A percentile compares a stretch with the other conserved stretches of the same genome.
These are phyloP conservation scores for Mycena albidolilacea DNA, from an alignment of 768 basidiomycete genomes.

Conservation along the genomic window DNA sequence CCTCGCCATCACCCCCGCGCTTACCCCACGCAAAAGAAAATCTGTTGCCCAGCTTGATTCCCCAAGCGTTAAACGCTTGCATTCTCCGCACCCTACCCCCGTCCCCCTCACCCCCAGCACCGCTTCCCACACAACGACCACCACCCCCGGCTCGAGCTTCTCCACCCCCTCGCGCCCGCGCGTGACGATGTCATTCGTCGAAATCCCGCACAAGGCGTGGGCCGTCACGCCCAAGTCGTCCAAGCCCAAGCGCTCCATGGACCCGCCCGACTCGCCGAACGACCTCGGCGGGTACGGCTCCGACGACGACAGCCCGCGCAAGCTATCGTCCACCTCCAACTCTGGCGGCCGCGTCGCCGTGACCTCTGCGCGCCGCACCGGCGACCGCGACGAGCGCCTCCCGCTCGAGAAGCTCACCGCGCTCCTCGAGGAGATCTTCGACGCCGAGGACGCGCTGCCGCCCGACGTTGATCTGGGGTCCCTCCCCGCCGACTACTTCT, in stretches of 20 bases:
- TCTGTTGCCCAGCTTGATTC: slow-evolving; percentile 70
- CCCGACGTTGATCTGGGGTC: slow-evolving; percentile 66
- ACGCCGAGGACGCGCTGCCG: slow-evolving; percentile 81
- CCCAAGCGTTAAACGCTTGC: slow-evolving; percentile 74
- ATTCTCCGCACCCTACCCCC: slow-evolving; percentile 48
- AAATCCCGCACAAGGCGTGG: slow-evolving; percentile 62
- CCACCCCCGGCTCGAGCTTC: slow-evolving; percentile 48
- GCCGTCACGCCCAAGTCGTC: slow-evolving; percentile 59
- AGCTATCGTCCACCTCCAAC: slow-evolving; percentile 46
- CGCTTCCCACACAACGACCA: slow-evolving; percentile 47
- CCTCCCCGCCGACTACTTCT: slow-evolving; percentile 77
- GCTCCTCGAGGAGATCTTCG: slow-evolving; percentile 88
- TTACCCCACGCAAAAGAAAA: slow-evolving; percentile 84
- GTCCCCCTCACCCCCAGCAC: slow-evolving; percentile 50
- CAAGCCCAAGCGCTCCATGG: slow-evolving; percentile 46
- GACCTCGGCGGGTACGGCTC: slow-evolving; percentile 74
- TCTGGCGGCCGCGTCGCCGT: slow-evolving; percentile 52
- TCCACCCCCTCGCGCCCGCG: slow-evolving; percentile 44
- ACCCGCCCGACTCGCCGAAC: slow-evolving; percentile 50
- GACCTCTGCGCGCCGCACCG: slow-evolving; percentile 72
- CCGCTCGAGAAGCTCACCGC: slow-evolving; percentile 84
- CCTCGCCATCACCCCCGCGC: slow-evolving; percentile 56
- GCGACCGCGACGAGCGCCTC: slow-evolving; percentile 85
- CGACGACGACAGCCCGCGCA: slow-evolving; percentile 59
- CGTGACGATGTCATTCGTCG: slow-evolving; percentile 61